Conservation (phyloP, 805 yeast genomes). For the Zygosaccharomyces bailii region DNA sequence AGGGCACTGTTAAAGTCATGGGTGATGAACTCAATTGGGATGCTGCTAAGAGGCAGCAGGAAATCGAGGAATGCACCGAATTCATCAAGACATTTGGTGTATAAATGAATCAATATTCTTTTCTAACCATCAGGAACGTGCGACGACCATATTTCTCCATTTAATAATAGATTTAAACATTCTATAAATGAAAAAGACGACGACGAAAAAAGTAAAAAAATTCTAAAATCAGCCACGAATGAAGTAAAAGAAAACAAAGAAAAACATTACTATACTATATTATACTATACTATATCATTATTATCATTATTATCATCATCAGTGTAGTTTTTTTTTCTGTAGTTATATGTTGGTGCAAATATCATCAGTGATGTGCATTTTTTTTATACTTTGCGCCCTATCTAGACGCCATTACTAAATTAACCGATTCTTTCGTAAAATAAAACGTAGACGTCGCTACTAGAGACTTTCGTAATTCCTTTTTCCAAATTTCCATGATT, state of each 20-base stretch:
- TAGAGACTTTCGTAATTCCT: slow-evolving; percentile 40
- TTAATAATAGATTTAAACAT: not conserved
- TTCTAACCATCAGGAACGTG: not conserved
- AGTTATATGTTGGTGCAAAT: not conserved
- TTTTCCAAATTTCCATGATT: slow-evolving; percentile 46
- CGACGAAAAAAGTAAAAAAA: not conserved
- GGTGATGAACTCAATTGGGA: slow-evolving; percentile 76
- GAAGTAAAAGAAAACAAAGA: not conserved
- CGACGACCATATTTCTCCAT: not conserved
- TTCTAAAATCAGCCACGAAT: not conserved
- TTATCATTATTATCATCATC: not conserved
- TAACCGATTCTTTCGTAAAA: slow-evolving; percentile 50
- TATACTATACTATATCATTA: not conserved
- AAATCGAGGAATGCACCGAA: slow-evolving; percentile 45
- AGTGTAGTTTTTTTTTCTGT: not conserved
- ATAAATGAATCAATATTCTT: too few species aligned
- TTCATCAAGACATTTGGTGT: slow-evolving; percentile 64
- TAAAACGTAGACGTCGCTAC: slow-evolving; percentile 64
- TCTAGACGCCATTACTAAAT: not conserved
- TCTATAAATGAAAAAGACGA: not conserved
- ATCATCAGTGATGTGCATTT: not conserved
- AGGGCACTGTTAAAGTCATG: slow-evolving; percentile 83
- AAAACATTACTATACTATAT: not conserved
- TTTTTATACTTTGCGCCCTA: not conserved
- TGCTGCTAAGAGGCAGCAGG: slow-evolving; percentile 52